Percentiles rank a stretch among this genome's conserved stretches.
phyloP scores from a whole-genome alignment of 768 basidiomycete species.

The Leccinellum rugosiceps region DNA sequence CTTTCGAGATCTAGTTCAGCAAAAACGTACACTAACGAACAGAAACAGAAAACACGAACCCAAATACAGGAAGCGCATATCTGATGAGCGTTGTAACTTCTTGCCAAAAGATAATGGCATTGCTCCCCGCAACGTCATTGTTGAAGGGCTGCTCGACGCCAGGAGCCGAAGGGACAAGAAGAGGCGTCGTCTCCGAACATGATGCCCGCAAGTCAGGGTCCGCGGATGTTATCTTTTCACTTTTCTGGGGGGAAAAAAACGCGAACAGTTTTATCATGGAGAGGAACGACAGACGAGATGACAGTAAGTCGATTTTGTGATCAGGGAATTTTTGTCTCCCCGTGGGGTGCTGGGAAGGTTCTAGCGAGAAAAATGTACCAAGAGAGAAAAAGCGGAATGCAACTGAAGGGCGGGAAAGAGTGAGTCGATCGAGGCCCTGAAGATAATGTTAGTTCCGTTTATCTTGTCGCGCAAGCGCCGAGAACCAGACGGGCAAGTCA shows the following conservation, averaged over 20 bases:
- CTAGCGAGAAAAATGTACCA: conserved; percentile 45
- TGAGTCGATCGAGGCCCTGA: not conserved
- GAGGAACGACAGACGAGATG: not conserved
- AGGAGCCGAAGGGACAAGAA: conserved; percentile 51
- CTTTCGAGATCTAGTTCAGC: conserved; percentile 24
- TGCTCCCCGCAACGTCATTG: conserved; percentile 26
- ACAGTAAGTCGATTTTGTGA: not conserved
- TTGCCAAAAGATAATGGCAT: not conserved
- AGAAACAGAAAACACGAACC: conserved; percentile 41
- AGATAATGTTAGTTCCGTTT: not conserved
- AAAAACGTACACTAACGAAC: not conserved
- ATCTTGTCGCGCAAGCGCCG: not conserved
- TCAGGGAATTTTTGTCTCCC: conserved; percentile 5
- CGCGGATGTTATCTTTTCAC: not conserved
- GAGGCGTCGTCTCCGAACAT: conserved; percentile 51
- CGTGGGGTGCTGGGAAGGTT: not conserved
- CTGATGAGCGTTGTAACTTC: conserved; percentile 45
- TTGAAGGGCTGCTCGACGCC: conserved; percentile 41
- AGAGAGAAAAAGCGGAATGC: conserved; percentile 18
- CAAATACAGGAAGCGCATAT: conserved; percentile 73
- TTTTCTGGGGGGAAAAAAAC: not conserved
- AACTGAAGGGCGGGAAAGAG: not conserved
- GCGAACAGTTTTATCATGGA: conserved; percentile 5
- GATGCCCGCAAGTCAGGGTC: not conserved
- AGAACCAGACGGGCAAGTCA: not conserved